Base-by-base conservation (phyloP, 208 protist genomes). In the Leishmania gerbilli region DNA sequence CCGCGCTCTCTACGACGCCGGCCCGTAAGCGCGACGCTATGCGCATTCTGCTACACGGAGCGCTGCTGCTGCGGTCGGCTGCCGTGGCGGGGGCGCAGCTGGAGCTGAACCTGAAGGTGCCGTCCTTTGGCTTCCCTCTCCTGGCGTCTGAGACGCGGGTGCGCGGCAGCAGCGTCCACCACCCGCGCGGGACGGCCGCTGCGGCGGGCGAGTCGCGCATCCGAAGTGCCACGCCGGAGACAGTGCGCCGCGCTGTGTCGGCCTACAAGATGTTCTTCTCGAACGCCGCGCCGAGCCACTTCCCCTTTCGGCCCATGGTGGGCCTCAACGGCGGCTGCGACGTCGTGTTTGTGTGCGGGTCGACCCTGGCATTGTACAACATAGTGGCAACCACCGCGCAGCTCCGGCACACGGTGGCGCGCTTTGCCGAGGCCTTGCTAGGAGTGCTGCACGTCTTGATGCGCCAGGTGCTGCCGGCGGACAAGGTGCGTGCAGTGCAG, bases 261-360 rank as follows among this genome's bases (percentile, higher is more conserved):
- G 91, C 89, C 24, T 97, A 97, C 80, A 94, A 92, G 60, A 83
- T 87, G 37, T 97, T 97, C 80, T 94, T 95, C 78, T 55, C 88
- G 27, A 86, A 77, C 67, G 90, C 91, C 45, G 79, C 87, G 37
- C 90, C 91, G 74, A 88, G 84, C 60, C 90, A 92, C 87, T 91
- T 92, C 58, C 89, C 92, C 8, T 95, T 97, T 74, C 88, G 90
- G 27, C 91, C 91, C 13, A 86, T 91, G 79, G 86, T 93, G 9
- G 90, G 91, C 31, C 81, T 93, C 40, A 97, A 97, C 83, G 88
- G 88, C 51, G 93, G 93, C 58, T 97, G 93, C 84, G 93, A 97
- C 77, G 89, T 97, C 1, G 93, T 97, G 42, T 92, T 86, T 58
- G 71, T 97, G 49, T 82, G 88, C 42, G 92, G 90, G 9, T 76